phyloP scores from a whole-genome alignment of 306 rosid species.

The Fragaria ananassa region DNA sequence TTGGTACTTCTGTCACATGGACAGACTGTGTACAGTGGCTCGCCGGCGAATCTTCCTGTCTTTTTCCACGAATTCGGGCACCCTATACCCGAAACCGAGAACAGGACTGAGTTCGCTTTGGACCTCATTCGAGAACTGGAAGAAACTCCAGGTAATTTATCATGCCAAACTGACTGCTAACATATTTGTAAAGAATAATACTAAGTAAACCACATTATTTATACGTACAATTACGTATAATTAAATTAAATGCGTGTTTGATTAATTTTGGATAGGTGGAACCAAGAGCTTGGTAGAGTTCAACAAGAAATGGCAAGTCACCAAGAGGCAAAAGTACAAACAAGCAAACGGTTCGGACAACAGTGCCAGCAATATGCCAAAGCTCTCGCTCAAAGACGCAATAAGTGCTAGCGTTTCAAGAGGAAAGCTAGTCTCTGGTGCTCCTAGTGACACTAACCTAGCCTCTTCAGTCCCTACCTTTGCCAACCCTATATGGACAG shows the following conservation, averaged over 20 bases:
- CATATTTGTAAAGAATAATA: too few species aligned
- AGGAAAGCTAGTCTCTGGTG: conserved; percentile 78
- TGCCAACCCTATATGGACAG: conserved; percentile 78
- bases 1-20: conserved; percentile 84
- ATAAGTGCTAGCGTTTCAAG: conserved; percentile 69
- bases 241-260: background rate
- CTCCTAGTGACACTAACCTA: conserved; percentile 37
- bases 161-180: too few species aligned
- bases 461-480: conserved; percentile 52
- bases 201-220: too few species aligned
- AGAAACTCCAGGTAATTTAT: conserved; percentile 36
- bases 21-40: conserved; percentile 68
- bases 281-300: conserved; percentile 65
- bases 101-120: conserved; percentile 75
- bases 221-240: background rate
- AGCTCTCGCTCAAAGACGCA: conserved; percentile 63
- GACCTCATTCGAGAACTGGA: conserved; percentile 81
- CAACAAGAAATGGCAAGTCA: conserved; percentile 64
- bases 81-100: conserved; percentile 79
- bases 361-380: background rate
- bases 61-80: conserved; percentile 68
- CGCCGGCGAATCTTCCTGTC: conserved; percentile 41
- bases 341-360: background rate
- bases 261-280: conserved; percentile 24
- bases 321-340: background rate